phyloP scores from a whole-genome alignment of 768 basidiomycete species.

The Mrakia gelida region DNA sequence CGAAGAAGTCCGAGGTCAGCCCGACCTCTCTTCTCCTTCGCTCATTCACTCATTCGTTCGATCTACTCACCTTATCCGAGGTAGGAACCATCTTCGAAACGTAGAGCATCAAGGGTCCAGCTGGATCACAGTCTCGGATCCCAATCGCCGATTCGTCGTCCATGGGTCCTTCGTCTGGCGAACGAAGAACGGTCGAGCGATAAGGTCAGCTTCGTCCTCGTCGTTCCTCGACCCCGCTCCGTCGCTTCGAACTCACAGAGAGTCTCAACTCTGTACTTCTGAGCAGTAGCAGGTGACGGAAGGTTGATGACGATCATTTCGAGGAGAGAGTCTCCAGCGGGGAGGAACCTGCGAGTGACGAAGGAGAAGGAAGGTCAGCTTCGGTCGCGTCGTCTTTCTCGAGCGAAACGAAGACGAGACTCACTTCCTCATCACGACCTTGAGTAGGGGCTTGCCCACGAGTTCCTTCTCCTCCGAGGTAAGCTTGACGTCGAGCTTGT shows the following conservation, averaged over 20 bases:
- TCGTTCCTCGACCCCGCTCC: too few species aligned
- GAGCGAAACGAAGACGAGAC: background rate
- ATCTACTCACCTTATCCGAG: slow-evolving; percentile 68
- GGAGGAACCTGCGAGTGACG: slow-evolving; percentile 67
- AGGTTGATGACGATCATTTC: slow-evolving; percentile 99
- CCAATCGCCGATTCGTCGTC: slow-evolving; percentile 98
- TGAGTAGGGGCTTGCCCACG: slow-evolving; percentile 92
- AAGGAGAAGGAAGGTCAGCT: background rate
- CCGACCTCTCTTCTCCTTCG: background rate
- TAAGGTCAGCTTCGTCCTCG: too few species aligned
- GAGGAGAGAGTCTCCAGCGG: slow-evolving; percentile 94
- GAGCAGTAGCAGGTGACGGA: slow-evolving; percentile 93
- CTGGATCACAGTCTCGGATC: slow-evolving; percentile 97
- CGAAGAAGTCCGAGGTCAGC: background rate
- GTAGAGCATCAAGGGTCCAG: slow-evolving; percentile 92
- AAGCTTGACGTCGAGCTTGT: slow-evolving; percentile 94
- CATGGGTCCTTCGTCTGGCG: slow-evolving; percentile 67
- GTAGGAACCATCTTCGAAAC: slow-evolving; percentile 99
- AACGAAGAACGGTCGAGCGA: too few species aligned
- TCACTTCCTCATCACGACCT: slow-evolving; percentile 91
- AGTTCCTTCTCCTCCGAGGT: slow-evolving; percentile 81
- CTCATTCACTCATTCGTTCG: background rate
- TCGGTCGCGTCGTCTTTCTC: background rate
- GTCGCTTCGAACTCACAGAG: slow-evolving; percentile 59
- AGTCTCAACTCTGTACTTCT: slow-evolving; percentile 97